Evolutionary conservation across 805 yeast genomes (phyloP), one percentile per base, ranked within the genome.

Genomic region (Tetrapisispora pingtungensis): DNA sequence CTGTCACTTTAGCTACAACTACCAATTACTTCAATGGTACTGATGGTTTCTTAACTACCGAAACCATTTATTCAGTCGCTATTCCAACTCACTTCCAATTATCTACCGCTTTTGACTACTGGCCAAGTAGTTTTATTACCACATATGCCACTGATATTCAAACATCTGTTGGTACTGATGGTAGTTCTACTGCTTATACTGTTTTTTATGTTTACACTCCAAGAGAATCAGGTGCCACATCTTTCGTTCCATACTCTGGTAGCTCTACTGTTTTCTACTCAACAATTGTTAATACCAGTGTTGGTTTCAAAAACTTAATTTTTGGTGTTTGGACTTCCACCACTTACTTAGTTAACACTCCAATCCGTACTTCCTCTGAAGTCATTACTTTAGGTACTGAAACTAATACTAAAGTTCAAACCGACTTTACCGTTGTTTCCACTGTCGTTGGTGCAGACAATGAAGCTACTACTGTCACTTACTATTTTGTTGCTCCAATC

Each of bases 121-220:
- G 44, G 38, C 40, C 40, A 17, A 17, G 33, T 22, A 5, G 13
- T 4, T 17, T 42, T 34, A 19, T 31, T 14, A 36, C 42, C 2
- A 50, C 53, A 7, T 47, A 41, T 37, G 39, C 50, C 13, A 45
- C 50, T 17, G 44, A 36, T 7, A 15, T 24, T 35, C 37, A 42
- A 40, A 47, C 51, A n/a, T 45, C 34, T 28, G 33, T 43, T 14
- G 52, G 49, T 10, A 6, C 48, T 14, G 46, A 51, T 33, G 49
- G 47, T 19, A 36, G 33, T 3, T 46, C 35, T 13, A 45, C 51
- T 26, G 33, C 45, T 14, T 37, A 42, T 12, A 50, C 51, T n/a
- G 36, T 40, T 31, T 48, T 39, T 45, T 46, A 41, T 31, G 48
- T 50, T 4, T 49, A 48, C 31, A 50, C 53, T 12, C 51, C 53